Base-by-base conservation (phyloP, 352 stramenopile species). In the Globisporangium spiculum region DNA sequence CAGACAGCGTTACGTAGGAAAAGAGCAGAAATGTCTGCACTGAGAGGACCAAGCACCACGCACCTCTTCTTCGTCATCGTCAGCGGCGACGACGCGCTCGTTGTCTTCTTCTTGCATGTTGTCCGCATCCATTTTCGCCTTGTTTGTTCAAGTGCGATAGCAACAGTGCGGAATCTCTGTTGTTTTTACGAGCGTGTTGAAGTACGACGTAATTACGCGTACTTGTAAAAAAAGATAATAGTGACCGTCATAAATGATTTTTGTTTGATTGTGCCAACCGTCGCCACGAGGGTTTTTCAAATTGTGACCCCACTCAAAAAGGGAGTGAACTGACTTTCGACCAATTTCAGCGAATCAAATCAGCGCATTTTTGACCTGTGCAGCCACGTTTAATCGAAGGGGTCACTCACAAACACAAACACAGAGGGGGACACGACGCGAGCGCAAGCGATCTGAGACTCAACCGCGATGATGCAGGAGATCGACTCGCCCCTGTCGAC, bases 381-480 rank as follows among this genome's bases (percentile, higher is more conserved):
- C 48, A 30, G n/a, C n/a, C 36, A 14, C 8, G 44, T 46, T 65
- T 65, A 65, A 41, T 65, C 60, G 60, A 32, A 46, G 59, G 16
- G 38, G 24, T 54, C 26, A n/a, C 12, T 20, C 24, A 30, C n/a
- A n/a, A 27, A 27, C 20, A 60, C 16, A 50, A 18, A 12, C 16
- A 27, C 30, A 41, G 30, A 55, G 30, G 32, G 50, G 10, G 26
- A 62, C 56, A n/a, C 56, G 30, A 54, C 7, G 46, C 3, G 20
- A 27, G 48, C 8, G 48, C 20, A 10, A 41, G 24, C 52, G 41
- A 20, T 7, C 55, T 60, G n/a, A 16, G 26, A 60, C 62, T 32
- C 48, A 22, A 61, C 14, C n/a, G 41, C 54, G 53, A 75, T 75
- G 68, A 68, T 78, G 72, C 65, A 73, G 58, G 69, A 75, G 46